A percentile compares a stretch with the other conserved stretches of the same genome.
Evolutionary conservation across 805 yeast species (phyloP).

Genomic region (Yarrowia yakushimensis): DNA sequence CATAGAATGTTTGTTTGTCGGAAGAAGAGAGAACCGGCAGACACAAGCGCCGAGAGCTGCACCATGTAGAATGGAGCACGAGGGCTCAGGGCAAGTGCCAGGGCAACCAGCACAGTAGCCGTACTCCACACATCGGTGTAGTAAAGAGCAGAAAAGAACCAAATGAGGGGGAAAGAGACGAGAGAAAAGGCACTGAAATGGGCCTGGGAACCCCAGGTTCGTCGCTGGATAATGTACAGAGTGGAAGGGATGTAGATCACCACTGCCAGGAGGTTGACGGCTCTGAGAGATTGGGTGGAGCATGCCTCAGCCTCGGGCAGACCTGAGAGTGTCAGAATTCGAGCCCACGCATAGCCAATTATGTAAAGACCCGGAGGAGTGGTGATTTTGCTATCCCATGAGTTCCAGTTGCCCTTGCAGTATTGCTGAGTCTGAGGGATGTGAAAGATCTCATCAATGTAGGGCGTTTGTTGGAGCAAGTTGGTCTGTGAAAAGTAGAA

Average conservation of each 20-base stretch:
- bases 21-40: constrained; percentile 63
- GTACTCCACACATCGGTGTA: constrained; percentile 96
- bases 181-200: constrained; percentile 41
- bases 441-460: constrained; percentile 77
- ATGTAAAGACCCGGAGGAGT: constrained; percentile 93
- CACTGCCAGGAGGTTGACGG: constrained; percentile 52
- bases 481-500: constrained; percentile 6
- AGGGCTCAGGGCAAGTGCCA: constrained; percentile 40
- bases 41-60: constrained; percentile 50
- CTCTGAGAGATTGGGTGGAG: constrained; percentile 45
- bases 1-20: constrained; percentile 92
- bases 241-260: constrained; percentile 42
- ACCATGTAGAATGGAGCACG: constrained; percentile 32
- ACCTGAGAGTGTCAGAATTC: constrained; percentile 29
- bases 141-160: constrained; percentile 70
- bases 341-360: constrained; percentile 40
- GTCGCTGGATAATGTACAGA: constrained; percentile 36
- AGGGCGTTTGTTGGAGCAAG: constrained; percentile 13
- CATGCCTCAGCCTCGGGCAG: constrained; percentile 33
- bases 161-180: constrained; percentile 62
- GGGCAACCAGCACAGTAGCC: constrained; percentile 55
- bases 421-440: constrained; percentile 71
- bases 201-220: constrained; percentile 40
- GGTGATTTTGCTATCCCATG: constrained; percentile 87
- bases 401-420: constrained; percentile 54